Evolutionary conservation across 2,329 filamentous ascomycete genomes (phyloP).

Genomic region (Penicillium sp.): DNA sequence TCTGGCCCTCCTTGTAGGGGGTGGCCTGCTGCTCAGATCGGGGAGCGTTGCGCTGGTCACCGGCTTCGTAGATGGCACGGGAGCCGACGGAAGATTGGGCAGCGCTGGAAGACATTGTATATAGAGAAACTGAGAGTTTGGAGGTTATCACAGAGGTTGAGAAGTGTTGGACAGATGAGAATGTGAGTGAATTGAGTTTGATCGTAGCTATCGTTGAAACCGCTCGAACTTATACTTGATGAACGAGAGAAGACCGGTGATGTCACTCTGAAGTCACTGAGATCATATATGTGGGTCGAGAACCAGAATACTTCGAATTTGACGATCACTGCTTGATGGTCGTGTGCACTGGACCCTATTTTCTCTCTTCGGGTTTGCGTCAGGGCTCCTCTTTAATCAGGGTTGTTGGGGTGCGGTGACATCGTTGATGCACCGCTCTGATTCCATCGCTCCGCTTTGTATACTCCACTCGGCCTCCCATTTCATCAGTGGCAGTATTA

Average conservation of each 20-base stretch:
- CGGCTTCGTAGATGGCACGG: slow-evolving; percentile 66
- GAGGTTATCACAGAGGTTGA: background rate
- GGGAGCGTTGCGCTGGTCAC: slow-evolving; percentile 69
- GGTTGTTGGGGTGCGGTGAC: slow-evolving; percentile 15
- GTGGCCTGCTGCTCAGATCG: slow-evolving; percentile 51
- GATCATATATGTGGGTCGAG: slow-evolving; percentile 26
- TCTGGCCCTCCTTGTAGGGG: slow-evolving; percentile 69
- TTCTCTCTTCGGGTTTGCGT: slow-evolving; percentile 6
- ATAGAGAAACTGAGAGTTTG: background rate
- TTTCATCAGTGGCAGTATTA: background rate
- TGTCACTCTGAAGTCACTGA: slow-evolving; percentile 31
- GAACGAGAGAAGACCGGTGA: slow-evolving; percentile 13
- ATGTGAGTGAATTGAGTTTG: background rate
- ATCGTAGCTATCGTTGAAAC: background rate
- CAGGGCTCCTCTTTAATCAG: slow-evolving; percentile 6
- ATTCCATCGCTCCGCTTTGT: slow-evolving; percentile 8
- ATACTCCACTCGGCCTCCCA: slow-evolving; percentile 1
- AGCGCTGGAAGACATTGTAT: slow-evolving; percentile 37
- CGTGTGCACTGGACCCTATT: slow-evolving; percentile 12
- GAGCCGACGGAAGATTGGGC: slow-evolving; percentile 66
- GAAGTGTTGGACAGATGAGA: background rate
- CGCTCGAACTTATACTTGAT: slow-evolving; percentile 18
- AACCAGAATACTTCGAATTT: slow-evolving; percentile 7
- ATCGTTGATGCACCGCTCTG: slow-evolving; percentile 11
- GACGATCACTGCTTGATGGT: slow-evolving; percentile 1